Conservation (phyloP, 208 protist species). For the Leishmania mexicana region DNA sequence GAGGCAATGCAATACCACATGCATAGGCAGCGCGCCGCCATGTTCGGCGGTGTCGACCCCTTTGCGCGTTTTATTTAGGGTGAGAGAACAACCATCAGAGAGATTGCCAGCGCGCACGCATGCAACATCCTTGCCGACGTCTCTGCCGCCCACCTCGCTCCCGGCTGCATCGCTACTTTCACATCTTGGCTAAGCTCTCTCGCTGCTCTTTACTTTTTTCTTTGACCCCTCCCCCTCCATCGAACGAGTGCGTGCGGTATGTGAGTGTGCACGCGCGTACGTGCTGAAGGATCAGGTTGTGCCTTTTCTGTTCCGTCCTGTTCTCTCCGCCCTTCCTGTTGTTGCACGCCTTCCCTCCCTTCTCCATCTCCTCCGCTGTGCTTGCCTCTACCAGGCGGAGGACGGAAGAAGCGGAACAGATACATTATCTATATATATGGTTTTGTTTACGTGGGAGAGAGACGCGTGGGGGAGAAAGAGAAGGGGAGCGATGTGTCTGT, state of each 20-base stretch:
- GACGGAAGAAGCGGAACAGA: too few species aligned
- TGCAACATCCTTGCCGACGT: background rate
- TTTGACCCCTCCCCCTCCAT: background rate
- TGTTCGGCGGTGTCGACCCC: conserved; percentile 33
- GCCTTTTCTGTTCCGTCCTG: background rate
- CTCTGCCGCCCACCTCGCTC: background rate
- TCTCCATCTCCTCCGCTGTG: background rate
- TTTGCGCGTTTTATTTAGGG: conserved; percentile 26
- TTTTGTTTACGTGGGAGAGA: too few species aligned
- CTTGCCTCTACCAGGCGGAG: background rate
- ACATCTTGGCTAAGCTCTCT: background rate
- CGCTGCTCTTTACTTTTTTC: background rate
- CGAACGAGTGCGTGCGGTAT: background rate
- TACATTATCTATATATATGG: too few species aligned
- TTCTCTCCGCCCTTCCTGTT: too few species aligned
- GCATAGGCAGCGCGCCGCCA: conserved; percentile 26
- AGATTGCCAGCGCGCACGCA: background rate
- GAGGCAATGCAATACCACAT: conserved; percentile 30
- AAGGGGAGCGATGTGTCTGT: too few species aligned
- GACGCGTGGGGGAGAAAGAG: too few species aligned
- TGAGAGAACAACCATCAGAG: background rate
- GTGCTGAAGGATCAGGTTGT: background rate
- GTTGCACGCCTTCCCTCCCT: background rate
- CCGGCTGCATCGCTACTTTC: background rate
- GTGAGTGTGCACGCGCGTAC: too few species aligned